A percentile compares a stretch with the other conserved stretches of the same genome.
phyloP scores from a whole-genome alignment of 2,329 filamentous ascomycete species.

The Ophiognomonia clavigignenti-juglandacearum region DNA sequence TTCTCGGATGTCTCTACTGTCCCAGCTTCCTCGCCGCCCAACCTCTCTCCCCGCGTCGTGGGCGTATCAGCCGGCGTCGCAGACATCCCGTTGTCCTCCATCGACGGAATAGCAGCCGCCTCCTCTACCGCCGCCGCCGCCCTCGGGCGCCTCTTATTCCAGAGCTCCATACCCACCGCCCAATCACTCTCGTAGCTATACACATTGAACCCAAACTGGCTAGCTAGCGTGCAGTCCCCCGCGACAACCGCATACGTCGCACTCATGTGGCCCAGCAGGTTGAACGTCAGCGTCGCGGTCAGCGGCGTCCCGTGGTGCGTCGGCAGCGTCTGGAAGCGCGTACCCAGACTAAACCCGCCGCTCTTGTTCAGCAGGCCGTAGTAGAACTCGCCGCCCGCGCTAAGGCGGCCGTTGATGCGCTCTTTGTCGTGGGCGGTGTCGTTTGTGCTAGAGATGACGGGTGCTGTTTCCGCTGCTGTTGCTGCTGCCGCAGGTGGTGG shows the following conservation, averaged over 20 bases:
- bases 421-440: slow-evolving; percentile 38
- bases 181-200: slow-evolving; percentile 97
- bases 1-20: slow-evolving; percentile 2
- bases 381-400: slow-evolving; percentile 87
- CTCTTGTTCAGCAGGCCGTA: slow-evolving; percentile 95
- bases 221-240: slow-evolving; percentile 76
- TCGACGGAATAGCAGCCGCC: not conserved
- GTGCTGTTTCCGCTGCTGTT: no score
- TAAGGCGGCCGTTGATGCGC: slow-evolving; percentile 75
- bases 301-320: slow-evolving; percentile 80
- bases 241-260: slow-evolving; percentile 90
- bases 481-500: slow-evolving; percentile 20
- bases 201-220: slow-evolving; percentile 92
- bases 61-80: not conserved
- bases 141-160: slow-evolving; percentile 59
- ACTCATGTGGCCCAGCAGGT: slow-evolving; percentile 88
- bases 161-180: slow-evolving; percentile 87
- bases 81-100: not conserved
- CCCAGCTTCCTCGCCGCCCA: no score
- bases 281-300: slow-evolving; percentile 87
- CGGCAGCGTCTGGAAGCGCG: slow-evolving; percentile 84
- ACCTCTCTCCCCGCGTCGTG: no score
- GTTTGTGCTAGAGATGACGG: not conserved
- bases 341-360: slow-evolving; percentile 81
- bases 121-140: slow-evolving; percentile 31